Conservation (phyloP, 2,329 filamentous ascomycete species). For the Rutstroemia sp. region DNA sequence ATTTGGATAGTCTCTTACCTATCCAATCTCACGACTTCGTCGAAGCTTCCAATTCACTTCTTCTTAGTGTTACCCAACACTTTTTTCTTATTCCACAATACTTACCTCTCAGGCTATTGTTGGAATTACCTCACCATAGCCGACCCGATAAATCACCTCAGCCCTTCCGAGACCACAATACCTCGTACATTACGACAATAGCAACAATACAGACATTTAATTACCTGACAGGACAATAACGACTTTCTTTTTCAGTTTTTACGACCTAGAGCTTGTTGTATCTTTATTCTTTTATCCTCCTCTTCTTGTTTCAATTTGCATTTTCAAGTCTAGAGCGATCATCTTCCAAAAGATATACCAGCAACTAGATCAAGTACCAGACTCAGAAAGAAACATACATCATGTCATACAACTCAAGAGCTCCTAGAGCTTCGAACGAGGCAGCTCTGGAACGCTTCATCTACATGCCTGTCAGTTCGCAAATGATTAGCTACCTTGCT, state of each 20-base stretch:
- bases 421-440: conserved; percentile 43
- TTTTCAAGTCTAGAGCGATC: conserved; percentile 3
- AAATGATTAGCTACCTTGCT: conserved; percentile 74
- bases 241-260: conserved; percentile 2
- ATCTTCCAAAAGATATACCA: not conserved
- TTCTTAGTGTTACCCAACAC: not conserved
- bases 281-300: conserved; percentile 4
- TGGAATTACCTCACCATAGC: not conserved
- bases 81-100: too few species aligned
- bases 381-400: not conserved
- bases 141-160: conserved; percentile 1
- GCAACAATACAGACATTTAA: conserved; percentile 1
- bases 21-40: not conserved
- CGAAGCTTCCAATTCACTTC: conserved; percentile 8
- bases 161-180: conserved; percentile 5
- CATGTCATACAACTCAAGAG: conserved; percentile 7
- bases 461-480: conserved; percentile 63
- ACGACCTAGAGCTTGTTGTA: conserved; percentile 6
- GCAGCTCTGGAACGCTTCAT: conserved; percentile 74
- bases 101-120: too few species aligned
- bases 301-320: not conserved
- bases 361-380: not conserved
- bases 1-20: too few species aligned
- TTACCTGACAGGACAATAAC: conserved; percentile 1
- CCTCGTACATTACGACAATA: conserved; percentile 5